These are phyloP conservation scores for Cercospora sp. DNA, from an alignment of 2,329 filamentous ascomycete species.

Conservation along the genomic window DNA sequence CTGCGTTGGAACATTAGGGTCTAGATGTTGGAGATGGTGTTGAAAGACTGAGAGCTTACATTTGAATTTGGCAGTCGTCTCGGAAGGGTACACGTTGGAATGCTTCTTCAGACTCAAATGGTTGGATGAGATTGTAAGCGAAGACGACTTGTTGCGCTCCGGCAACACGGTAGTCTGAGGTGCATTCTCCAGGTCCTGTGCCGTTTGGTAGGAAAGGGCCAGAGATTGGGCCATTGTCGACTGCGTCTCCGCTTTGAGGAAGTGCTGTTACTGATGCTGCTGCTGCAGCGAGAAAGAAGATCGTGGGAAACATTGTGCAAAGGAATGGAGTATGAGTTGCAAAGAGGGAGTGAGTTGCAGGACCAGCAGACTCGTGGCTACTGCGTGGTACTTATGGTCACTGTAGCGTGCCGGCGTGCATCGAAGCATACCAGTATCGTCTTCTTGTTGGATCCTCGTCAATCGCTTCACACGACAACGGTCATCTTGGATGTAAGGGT, in stretches of 20 bases:
- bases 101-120: conserved; percentile 16
- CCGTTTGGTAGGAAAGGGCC: conserved; percentile 16
- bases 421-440: not conserved
- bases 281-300: not conserved
- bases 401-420: not conserved
- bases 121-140: conserved; percentile 15
- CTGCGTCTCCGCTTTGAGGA: conserved; percentile 14
- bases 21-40: not conserved
- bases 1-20: not conserved
- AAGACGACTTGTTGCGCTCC: not conserved
- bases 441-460: not conserved
- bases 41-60: not conserved
- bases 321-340: too few species aligned
- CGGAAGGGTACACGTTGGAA: conserved; percentile 18
- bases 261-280: not conserved
- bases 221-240: conserved; percentile 16
- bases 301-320: too few species aligned
- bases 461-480: not conserved
- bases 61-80: conserved; percentile 14
- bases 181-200: conserved; percentile 16
- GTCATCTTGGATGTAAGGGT: not conserved
- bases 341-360: not conserved
- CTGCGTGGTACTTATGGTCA: not conserved
- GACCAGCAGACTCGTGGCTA: not conserved
- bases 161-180: not conserved